phyloP scores from a whole-genome alignment of 2,329 filamentous ascomycete genomes.

The Pestalotiopsis sp. region DNA sequence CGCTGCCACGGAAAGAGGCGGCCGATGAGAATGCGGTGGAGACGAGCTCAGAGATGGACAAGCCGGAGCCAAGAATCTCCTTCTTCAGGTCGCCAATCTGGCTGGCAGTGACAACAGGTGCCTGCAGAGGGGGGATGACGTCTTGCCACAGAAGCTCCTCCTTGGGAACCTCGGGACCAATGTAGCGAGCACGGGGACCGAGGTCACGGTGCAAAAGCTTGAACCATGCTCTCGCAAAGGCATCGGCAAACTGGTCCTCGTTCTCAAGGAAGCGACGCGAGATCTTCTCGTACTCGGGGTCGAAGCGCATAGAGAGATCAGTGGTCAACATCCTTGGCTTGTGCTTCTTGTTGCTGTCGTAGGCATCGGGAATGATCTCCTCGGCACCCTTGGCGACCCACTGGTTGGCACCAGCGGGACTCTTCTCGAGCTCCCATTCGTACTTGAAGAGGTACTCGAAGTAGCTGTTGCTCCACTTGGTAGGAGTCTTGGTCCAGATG shows the following conservation, averaged over 20 bases:
- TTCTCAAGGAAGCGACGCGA: slow-evolving; percentile 69
- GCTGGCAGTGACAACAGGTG: slow-evolving; percentile 60
- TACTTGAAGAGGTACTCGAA: slow-evolving; percentile 78
- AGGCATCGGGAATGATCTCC: slow-evolving; percentile 71
- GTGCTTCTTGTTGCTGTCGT: slow-evolving; percentile 71
- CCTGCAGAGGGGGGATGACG: slow-evolving; percentile 62
- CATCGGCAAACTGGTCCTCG: slow-evolving; percentile 69
- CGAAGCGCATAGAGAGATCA: slow-evolving; percentile 72
- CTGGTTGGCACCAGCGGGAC: slow-evolving; percentile 75
- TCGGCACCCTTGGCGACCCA: slow-evolving; percentile 74
- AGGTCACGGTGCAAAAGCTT: slow-evolving; percentile 83
- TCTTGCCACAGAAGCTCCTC: slow-evolving; percentile 78
- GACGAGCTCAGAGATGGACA: slow-evolving; percentile 64
- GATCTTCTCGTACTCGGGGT: slow-evolving; percentile 77
- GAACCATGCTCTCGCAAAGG: slow-evolving; percentile 78
- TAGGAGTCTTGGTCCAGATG: slow-evolving; percentile 76
- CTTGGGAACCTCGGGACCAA: slow-evolving; percentile 73
- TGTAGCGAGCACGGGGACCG: slow-evolving; percentile 70
- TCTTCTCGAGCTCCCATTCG: slow-evolving; percentile 78
- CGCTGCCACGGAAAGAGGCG: slow-evolving; percentile 72
- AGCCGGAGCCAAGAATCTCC: slow-evolving; percentile 64
- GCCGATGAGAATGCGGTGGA: slow-evolving; percentile 70
- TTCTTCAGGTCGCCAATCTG: slow-evolving; percentile 71
- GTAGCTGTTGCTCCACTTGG: slow-evolving; percentile 75
- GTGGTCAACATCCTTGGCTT: slow-evolving; percentile 77